Base-by-base conservation (phyloP, 345 rosid species). In the Stellera chamaejasme region DNA sequence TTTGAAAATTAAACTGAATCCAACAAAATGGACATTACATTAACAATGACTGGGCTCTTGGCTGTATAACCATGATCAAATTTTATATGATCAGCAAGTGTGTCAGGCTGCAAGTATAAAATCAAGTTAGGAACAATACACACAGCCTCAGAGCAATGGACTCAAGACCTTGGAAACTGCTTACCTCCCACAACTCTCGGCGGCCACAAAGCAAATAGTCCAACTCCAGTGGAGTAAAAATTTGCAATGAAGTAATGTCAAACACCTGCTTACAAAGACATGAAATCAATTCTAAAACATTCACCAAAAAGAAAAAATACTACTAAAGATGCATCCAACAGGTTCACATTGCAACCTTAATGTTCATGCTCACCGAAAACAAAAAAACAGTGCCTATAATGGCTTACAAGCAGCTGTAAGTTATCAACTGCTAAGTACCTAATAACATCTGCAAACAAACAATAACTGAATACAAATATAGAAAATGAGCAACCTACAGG, bases 11-110 rank as follows among this genome's bases (percentile, higher is more conserved):
- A 27, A 27, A 59, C 23, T 2, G 3, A 50, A 51, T 9, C 19
- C 26, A 27, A 23, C 45, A 42, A 50, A 61, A 60, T 53, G 69
- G 43, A 13, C 84, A 50, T 19, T 80, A 94, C 97, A 42, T 83
- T 76, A 39, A 90, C 44, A 42, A 94, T 80, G 53, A 96, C 93
- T 58, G 97, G 96, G 71, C 97, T 90, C 83, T 79, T 94, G 26
- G 97, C 93, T 27, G 85, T 94, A 71, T 90, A 94, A 56, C 99
- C 99, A 57, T 94, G 99, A 76, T 94, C 99, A 13, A 94, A 94
- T 72, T 90, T 94, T 62, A 90, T 85, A 72, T 94, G 96, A 65
- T 94, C 99, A 48, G 71, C 79, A 62, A 94, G 97, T 36, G 93
- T 74, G 49, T 83, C 97, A 13, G 85, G 74, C 99, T 94, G 87